Conservation (phyloP, 352 stramenopile genomes). For the Phytophthora chlamydospora region DNA sequence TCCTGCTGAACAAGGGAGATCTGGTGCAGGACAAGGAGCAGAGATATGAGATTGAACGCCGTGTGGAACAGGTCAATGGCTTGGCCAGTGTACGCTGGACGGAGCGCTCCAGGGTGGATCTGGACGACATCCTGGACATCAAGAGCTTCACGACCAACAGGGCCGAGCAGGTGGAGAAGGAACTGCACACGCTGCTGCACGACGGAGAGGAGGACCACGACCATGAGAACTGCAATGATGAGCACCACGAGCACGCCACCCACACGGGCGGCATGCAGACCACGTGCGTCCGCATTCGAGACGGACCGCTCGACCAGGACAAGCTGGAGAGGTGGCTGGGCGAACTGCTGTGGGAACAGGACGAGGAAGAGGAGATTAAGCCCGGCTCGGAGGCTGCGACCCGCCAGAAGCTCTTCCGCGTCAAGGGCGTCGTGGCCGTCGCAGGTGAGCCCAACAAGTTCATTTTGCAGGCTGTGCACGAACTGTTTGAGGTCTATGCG, state of each 20-base stretch:
- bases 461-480: conserved; percentile 84
- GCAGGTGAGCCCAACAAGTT: conserved; percentile 62
- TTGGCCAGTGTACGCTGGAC: conserved; percentile 75
- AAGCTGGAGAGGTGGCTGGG: conserved; percentile 79
- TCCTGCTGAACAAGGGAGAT: conserved; percentile 99
- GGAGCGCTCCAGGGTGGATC: conserved; percentile 55
- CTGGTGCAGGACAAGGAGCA: conserved; percentile 79
- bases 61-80: conserved; percentile 64
- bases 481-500: conserved; percentile 80
- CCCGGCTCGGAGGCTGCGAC: conserved; percentile 12
- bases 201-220: conserved; percentile 17
- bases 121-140: conserved; percentile 81
- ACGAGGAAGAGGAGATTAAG: conserved; percentile 18
- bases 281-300: conserved; percentile 58
- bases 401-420: conserved; percentile 64
- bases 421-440: conserved; percentile 77
- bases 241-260: conserved; percentile 23
- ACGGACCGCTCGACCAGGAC: conserved; percentile 45
- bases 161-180: conserved; percentile 61
- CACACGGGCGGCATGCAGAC: conserved; percentile 79
- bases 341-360: conserved; percentile 70
- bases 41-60: conserved; percentile 45
- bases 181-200: conserved; percentile 32
- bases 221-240: conserved; percentile 25
- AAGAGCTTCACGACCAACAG: conserved; percentile 77